Evolutionary conservation across 805 yeast species (phyloP), one percentile per base, ranked within the genome.

Genomic region (Candida corydali): DNA sequence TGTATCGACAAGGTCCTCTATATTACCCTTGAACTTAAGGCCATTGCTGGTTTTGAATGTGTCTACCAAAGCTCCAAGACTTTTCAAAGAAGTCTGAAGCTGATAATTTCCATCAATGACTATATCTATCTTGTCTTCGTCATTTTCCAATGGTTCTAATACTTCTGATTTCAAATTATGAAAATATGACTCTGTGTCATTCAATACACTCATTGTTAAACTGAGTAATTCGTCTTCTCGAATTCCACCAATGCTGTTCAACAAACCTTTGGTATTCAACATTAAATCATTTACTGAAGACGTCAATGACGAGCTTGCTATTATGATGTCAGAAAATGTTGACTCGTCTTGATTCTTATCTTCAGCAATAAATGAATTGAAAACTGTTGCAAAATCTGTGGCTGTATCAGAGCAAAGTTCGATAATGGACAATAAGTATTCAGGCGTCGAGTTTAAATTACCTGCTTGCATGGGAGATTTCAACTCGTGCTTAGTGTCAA

Each of bases 381-480:
- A 86, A 5, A 81, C 76, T 17, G 80, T 75, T 4, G 95, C 84
- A 57, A 88, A 86, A 26, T 82, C 89, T 5, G 89, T 85, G 0
- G 89, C 87, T 11, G 75, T 64, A 26, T 78, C 75, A 0, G 86
- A 75, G 14, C 82, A 73, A 44, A 80, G 74, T 52, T 88, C 96
- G 43, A 81, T 65, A 27, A 85, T 64, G 0, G 91, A 80, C 24
- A 80, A 63, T 16, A 82, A 58, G 48, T 76, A 81, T 45, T 75
- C 80, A 2, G 91, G 85, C 0, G 91, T 75, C 2, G 93, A 71
- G 54, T 79, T 80, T 46, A 79, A 77, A 53, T 84, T 85, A 38
- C 93, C 93, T 3, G 87, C 86, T 57, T 83, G 86, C 76, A 82
- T 76, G 20, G 93, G 86, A 4, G 89, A 81, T 38, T 78, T 81